A percentile compares a stretch with the other conserved stretches of the same genome.
Conservation (phyloP, 2,329 filamentous ascomycete genomes). For the Pyrenophora tritici-repentis region DNA sequence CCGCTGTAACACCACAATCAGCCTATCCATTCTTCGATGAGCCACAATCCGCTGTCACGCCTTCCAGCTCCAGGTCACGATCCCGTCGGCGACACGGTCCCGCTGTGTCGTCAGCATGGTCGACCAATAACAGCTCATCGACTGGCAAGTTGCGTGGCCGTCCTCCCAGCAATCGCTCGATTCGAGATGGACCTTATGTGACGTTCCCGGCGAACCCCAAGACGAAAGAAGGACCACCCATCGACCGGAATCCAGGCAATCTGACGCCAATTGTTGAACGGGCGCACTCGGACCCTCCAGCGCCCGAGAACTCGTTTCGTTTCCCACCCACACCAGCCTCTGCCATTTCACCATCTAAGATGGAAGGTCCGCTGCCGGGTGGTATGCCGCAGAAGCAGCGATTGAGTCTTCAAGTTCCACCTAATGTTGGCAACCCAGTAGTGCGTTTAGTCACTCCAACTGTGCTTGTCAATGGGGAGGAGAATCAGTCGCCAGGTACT, state of each 20-base stretch:
- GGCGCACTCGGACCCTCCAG: slow-evolving; percentile 48
- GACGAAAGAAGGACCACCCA: slow-evolving; percentile 54
- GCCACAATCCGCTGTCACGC: slow-evolving; percentile 75
- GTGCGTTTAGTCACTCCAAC: slow-evolving; percentile 66
- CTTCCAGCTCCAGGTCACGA: slow-evolving; percentile 58
- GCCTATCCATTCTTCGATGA: slow-evolving; percentile 60
- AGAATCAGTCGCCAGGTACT: slow-evolving; percentile 33
- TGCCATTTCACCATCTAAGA: slow-evolving; percentile 38
- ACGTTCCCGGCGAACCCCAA: slow-evolving; percentile 68
- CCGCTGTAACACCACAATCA: slow-evolving; percentile 72
- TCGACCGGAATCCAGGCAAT: slow-evolving; percentile 50
- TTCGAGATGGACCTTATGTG: slow-evolving; percentile 69
- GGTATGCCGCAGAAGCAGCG: slow-evolving; percentile 51
- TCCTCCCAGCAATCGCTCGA: slow-evolving; percentile 74
- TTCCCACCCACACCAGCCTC: slow-evolving; percentile 49
- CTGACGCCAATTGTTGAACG: slow-evolving; percentile 53
- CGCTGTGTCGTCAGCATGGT: slow-evolving; percentile 90
- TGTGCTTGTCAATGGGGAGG: slow-evolving; percentile 59
- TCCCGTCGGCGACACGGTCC: slow-evolving; percentile 73
- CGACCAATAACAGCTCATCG: slow-evolving; percentile 64
- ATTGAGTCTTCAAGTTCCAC: slow-evolving; percentile 66
- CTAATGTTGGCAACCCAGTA: slow-evolving; percentile 62
- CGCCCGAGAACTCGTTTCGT: slow-evolving; percentile 42
- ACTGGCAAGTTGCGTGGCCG: slow-evolving; percentile 77
- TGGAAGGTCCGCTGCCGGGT: slow-evolving; percentile 27